Percentiles rank a stretch among this genome's conserved stretches.
These are phyloP conservation scores for Funneliformis mosseae DNA, from an alignment of 192 early-diverging fungal species.

Conservation along the genomic window DNA sequence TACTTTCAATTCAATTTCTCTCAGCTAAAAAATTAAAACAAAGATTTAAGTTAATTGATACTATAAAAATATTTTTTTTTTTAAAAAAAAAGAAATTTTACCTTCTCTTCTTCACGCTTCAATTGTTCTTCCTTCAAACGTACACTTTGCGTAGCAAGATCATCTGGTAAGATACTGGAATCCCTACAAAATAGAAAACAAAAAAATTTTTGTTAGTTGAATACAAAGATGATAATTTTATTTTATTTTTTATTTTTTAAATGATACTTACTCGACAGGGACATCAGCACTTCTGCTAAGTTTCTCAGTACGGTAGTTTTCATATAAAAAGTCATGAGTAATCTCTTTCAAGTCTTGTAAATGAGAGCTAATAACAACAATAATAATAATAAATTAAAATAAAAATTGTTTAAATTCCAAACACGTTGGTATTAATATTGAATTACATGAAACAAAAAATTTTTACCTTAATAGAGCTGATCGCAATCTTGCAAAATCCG, in stretches of 20 bases:
- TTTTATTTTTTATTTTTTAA: neutral
- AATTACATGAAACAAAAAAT: neutral
- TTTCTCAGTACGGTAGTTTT: constrained; percentile 93
- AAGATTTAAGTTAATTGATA: neutral
- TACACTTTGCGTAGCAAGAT: constrained; percentile 34
- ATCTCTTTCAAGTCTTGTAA: constrained; percentile 97
- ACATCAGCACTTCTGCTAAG: constrained; percentile 57
- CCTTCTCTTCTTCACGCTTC: constrained; percentile 57
- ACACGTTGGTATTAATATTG: neutral
- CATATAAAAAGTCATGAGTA: constrained; percentile 94
- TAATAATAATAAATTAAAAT: constrained; percentile 11
- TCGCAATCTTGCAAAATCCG: constrained; percentile 93
- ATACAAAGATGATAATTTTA: neutral
- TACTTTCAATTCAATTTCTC: constrained; percentile 55
- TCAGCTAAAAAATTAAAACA: constrained; percentile 39
- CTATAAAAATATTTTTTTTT: neutral
- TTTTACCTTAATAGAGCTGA: constrained; percentile 80
- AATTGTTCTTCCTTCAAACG: constrained; percentile 58
- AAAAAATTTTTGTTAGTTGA: too few relatives aligned
- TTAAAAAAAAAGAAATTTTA: constrained; percentile 9
- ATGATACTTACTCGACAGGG: constrained; percentile 40
- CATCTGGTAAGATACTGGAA: constrained; percentile 20
- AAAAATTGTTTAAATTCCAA: neutral
- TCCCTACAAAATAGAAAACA: neutral
- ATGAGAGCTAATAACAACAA: constrained; percentile 74